Evolutionary conservation across 169 alveolate genomes (phyloP), one percentile per base, ranked within the genome.

Genomic region (Plasmodium gallinaceum): DNA sequence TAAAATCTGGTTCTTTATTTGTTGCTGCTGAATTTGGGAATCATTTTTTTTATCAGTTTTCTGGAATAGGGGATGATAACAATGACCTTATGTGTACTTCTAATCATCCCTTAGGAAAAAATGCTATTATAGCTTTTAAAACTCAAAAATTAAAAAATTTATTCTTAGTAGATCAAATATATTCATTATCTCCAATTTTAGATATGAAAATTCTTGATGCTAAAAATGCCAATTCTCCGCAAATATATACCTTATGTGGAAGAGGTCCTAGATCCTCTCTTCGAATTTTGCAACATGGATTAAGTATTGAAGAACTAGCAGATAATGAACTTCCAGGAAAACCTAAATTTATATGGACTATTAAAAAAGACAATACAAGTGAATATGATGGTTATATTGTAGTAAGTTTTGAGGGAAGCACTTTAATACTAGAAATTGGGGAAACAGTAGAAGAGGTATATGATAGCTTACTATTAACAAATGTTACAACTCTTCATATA

Each of bases 21-120:
- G 99, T 98, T 12, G 99, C 99, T 0, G 95, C 99, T 60, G 99
- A 99, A 92, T 97, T 95, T 83, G 99, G 99, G 24, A 97, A 98
- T 90, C 99, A 99, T 88, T 72, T 88, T 26, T 90, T 96, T 46
- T 97, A 96, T 83, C 96, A 95, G 64, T 95, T 97, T 70, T 75
- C 94, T 26, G 92, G 95, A 14, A 93, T 95, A 76, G 97, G 96
- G 0, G 94, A 92, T 51, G 96, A 96, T 24, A 95, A 91, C 24
- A 92, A 90, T 52, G 98, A 96, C 57, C 95, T 98, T 54, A 74
- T 95, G 88, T 95, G 97, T 78, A 95, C 98, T 51, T 96, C 98
- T 22, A 91, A 95, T 48, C 98, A 94, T 89, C 98, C 97, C 12
- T 96, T 94, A 74, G 96, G 96, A 42, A 93, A 87, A 52, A 94